Evolutionary conservation across 371 early-diverging fungal genomes (phyloP).

Genomic region (Saksenaea vasiformis): DNA sequence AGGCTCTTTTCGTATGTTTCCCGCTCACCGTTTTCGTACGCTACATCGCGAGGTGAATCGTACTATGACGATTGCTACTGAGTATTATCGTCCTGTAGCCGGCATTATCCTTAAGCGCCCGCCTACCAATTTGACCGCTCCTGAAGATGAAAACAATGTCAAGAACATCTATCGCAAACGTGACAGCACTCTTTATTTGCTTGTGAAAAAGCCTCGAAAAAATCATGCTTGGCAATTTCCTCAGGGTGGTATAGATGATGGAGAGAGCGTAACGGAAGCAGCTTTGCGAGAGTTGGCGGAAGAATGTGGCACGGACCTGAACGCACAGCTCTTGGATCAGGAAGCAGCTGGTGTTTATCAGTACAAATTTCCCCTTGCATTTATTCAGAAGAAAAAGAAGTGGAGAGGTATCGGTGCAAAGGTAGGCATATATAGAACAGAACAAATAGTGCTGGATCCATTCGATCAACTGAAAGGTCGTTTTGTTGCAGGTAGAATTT

Average conservation of each 20-base stretch:
- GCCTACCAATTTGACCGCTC: not conserved
- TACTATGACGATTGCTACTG: not conserved
- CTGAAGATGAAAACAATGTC: slow-evolving; percentile 11
- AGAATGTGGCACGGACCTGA: slow-evolving; percentile 73
- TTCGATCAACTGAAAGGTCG: not conserved
- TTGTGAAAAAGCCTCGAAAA: slow-evolving; percentile 67
- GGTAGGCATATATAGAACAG: slow-evolving; percentile 18
- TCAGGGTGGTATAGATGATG: slow-evolving; percentile 62
- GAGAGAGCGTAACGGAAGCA: slow-evolving; percentile 73
- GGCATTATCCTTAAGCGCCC: slow-evolving; percentile 17
- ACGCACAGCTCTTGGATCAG: slow-evolving; percentile 73
- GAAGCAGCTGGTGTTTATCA: slow-evolving; percentile 70
- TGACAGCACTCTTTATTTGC: slow-evolving; percentile 59
- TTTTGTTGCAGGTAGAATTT: slow-evolving; percentile 32
- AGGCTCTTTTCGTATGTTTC: too few species aligned
- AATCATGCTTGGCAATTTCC: slow-evolving; percentile 80
- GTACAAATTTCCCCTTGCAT: slow-evolving; percentile 47
- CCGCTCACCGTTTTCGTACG: not conserved
- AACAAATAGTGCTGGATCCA: not conserved
- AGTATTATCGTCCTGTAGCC: slow-evolving; percentile 23
- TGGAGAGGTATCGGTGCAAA: slow-evolving; percentile 31
- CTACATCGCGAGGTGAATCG: not conserved
- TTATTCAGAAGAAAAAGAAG: slow-evolving; percentile 21
- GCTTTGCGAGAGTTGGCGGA: slow-evolving; percentile 72
- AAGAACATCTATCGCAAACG: slow-evolving; percentile 20